Evolutionary conservation across 2,329 filamentous ascomycete genomes (phyloP).

Genomic region (Pestalotiopsis sp.): DNA sequence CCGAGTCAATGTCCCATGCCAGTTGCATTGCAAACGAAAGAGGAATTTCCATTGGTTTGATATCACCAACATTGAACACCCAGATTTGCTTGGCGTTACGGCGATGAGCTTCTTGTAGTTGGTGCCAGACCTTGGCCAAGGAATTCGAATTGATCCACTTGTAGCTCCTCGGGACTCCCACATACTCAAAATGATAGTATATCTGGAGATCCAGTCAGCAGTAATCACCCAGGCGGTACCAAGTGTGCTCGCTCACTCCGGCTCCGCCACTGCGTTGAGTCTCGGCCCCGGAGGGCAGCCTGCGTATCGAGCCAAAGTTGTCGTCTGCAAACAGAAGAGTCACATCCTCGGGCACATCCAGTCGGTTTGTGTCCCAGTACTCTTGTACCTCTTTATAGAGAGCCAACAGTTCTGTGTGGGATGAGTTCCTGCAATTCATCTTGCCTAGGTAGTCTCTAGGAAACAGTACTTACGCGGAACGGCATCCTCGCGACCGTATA

Average conservation of each 20-base stretch:
- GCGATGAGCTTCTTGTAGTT: background rate
- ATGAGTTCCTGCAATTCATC: background rate
- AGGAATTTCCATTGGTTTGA: conserved; percentile 1
- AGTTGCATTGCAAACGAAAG: conserved; percentile 1
- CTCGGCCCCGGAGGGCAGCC: conserved; percentile 54
- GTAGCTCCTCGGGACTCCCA: background rate
- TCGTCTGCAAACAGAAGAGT: conserved; percentile 71
- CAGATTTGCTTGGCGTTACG: conserved; percentile 1
- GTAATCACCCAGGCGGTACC: background rate
- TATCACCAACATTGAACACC: conserved; percentile 2
- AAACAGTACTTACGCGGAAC: conserved; percentile 40
- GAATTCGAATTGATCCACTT: conserved; percentile 5
- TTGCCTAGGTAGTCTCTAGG: background rate
- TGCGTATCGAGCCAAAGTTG: conserved; percentile 53
- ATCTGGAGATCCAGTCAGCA: conserved; percentile 7
- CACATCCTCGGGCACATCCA: conserved; percentile 60
- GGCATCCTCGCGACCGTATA: conserved; percentile 46
- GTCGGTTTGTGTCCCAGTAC: conserved; percentile 51
- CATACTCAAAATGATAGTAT: conserved; percentile 7
- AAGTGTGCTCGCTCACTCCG: conserved; percentile 45
- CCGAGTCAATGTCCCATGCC: conserved; percentile 25
- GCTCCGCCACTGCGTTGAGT: conserved; percentile 41
- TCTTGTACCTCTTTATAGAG: conserved; percentile 68
- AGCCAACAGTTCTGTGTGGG: conserved; percentile 57
- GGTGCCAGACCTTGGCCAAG: conserved; percentile 19